phyloP scores from a whole-genome alignment of 2,329 filamentous ascomycete genomes.

The Xylaria multiplex region DNA sequence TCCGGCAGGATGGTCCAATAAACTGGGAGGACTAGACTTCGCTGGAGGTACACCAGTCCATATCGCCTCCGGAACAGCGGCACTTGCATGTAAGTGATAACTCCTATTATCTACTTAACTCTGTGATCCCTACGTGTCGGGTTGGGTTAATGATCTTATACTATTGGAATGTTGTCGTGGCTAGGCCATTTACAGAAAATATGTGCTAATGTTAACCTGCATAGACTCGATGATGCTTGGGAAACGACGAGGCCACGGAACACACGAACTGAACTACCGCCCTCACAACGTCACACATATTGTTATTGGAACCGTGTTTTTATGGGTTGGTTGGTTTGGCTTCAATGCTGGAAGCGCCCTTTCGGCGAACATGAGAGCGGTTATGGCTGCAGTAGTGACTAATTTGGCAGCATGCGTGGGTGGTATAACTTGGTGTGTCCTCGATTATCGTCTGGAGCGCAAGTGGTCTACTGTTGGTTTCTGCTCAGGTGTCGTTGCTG shows the following conservation, averaged over 20 bases:
- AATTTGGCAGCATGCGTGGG: slow-evolving; percentile 86
- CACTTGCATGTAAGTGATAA: slow-evolving; percentile 71
- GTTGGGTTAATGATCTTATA: not conserved
- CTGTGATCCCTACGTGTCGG: not conserved
- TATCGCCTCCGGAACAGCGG: slow-evolving; percentile 83
- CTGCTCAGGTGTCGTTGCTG: slow-evolving; percentile 89
- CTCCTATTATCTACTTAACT: not conserved
- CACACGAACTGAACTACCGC: slow-evolving; percentile 88
- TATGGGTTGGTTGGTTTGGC: slow-evolving; percentile 96
- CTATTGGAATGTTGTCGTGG: not conserved
- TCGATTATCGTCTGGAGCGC: slow-evolving; percentile 87
- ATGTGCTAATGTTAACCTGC: slow-evolving; percentile 28
- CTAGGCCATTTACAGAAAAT: not conserved
- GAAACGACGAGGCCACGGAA: slow-evolving; percentile 84
- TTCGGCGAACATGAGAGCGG: slow-evolving; percentile 81
- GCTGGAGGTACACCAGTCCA: slow-evolving; percentile 92
- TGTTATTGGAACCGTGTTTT: slow-evolving; percentile 90
- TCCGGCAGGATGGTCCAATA: slow-evolving; percentile 78
- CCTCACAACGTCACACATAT: slow-evolving; percentile 95
- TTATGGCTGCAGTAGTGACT: slow-evolving; percentile 88
- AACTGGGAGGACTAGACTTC: slow-evolving; percentile 85
- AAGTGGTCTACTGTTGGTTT: slow-evolving; percentile 96
- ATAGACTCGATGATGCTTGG: slow-evolving; percentile 85
- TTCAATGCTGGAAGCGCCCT: slow-evolving; percentile 91
- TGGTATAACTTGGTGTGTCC: slow-evolving; percentile 87